Evolutionary conservation across 176 grass and related monocot species (phyloP).

Genomic region (Oryza longistaminata): DNA sequence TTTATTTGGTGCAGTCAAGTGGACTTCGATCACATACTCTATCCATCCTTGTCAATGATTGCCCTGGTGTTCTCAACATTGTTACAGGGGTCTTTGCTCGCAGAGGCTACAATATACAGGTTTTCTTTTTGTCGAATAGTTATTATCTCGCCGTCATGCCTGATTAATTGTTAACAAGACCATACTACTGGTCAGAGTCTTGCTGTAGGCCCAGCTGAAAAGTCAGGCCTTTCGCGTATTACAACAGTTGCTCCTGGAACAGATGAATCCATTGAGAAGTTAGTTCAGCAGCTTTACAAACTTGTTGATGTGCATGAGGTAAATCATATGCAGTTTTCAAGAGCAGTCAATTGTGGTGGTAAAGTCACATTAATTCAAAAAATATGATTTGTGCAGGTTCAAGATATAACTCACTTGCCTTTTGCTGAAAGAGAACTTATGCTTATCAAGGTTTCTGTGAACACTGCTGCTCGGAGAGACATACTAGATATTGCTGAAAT

Average conservation of each 20-base stretch:
- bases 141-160: neutral
- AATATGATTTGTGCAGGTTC: conserved; percentile 53
- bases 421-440: conserved; percentile 96
- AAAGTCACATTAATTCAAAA: conserved; percentile 16
- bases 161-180: conserved; percentile 15
- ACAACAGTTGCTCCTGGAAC: conserved; percentile 91
- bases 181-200: conserved; percentile 64
- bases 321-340: conserved; percentile 21
- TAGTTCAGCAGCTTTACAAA: conserved; percentile 89
- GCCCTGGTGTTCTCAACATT: conserved; percentile 87
- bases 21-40: conserved; percentile 89
- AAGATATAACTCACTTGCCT: conserved; percentile 77
- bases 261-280: conserved; percentile 77
- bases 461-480: conserved; percentile 80
- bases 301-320: conserved; percentile 88
- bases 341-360: neutral
- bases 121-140: conserved; percentile 27
- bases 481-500: conserved; percentile 93
- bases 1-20: conserved; percentile 55
- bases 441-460: conserved; percentile 93
- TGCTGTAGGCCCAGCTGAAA: conserved; percentile 87
- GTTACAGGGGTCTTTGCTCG: conserved; percentile 95
- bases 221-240: conserved; percentile 80
- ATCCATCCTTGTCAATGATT: conserved; percentile 89
- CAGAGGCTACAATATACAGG: conserved; percentile 99